phyloP scores from a whole-genome alignment of 305 asterid genomes.

The Solanum hybrid region DNA sequence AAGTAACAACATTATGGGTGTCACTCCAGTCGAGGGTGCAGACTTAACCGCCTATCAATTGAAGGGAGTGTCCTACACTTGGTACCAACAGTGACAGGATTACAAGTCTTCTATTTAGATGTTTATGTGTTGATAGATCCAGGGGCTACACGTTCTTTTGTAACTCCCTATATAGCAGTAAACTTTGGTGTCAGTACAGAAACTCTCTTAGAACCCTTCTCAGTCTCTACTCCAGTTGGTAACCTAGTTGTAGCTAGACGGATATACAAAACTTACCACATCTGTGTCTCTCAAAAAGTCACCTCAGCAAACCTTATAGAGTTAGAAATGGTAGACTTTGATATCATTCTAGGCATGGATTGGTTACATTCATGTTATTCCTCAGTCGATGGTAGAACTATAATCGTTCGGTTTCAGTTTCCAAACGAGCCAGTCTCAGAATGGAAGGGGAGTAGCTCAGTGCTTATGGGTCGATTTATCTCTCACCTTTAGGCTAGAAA shows the following conservation, averaged over 20 bases:
- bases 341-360: not conserved
- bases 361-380: not conserved
- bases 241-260: not conserved
- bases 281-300: not conserved
- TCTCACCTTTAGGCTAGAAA: not conserved
- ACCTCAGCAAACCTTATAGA: not conserved
- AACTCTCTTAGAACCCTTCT: not conserved
- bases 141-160: not conserved
- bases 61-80: not conserved
- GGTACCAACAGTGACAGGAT: not conserved
- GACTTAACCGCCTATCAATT: not conserved
- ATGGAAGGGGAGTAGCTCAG: not conserved
- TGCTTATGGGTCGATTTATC: not conserved
- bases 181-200: not conserved
- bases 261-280: not conserved
- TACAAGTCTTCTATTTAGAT: not conserved
- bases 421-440: not conserved
- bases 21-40: not conserved
- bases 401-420: too few species aligned
- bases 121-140: not conserved
- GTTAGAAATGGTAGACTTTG: not conserved
- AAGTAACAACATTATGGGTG: not conserved
- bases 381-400: not conserved
- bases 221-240: not conserved
- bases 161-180: not conserved